Conservation (phyloP, 148 eudicot species). For the Camellia granthamiana region DNA sequence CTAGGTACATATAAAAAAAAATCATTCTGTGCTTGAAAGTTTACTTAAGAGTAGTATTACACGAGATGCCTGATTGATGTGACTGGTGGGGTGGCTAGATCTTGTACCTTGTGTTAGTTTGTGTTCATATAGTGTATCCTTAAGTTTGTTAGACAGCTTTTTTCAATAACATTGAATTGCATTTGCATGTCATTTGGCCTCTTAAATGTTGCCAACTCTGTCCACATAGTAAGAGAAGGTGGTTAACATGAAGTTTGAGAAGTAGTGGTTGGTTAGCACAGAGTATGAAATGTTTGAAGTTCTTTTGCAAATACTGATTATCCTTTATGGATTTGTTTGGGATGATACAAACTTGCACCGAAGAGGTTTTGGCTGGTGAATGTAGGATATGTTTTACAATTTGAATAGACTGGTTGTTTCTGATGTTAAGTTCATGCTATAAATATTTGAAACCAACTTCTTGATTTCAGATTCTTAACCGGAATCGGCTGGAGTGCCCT, state of each 20-base stretch:
- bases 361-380: not conserved
- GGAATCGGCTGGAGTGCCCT: constrained; percentile 60
- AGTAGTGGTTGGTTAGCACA: constrained; percentile 16
- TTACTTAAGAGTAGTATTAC: constrained; percentile 1
- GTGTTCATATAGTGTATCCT: not conserved
- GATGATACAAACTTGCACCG: not conserved
- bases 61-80: not conserved
- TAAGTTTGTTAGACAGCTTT: not conserved
- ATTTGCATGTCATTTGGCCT: not conserved
- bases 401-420: not conserved
- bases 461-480: constrained; percentile 60
- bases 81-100: not conserved
- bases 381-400: constrained; percentile 3
- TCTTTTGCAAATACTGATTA: not conserved
- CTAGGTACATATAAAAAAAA: constrained; percentile 22
- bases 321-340: not conserved
- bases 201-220: not conserved
- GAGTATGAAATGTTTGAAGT: not conserved
- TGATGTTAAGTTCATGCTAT: not conserved
- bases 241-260: constrained; percentile 18
- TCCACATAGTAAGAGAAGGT: not conserved
- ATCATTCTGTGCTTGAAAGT: not conserved
- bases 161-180: constrained; percentile 21
- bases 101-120: not conserved
- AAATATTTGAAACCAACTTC: not conserved